Percentiles rank a stretch among this genome's conserved stretches.
These are phyloP conservation scores for Tuctoria greenei DNA, from an alignment of 176 grass and related monocot genomes.

Conservation along the genomic window DNA sequence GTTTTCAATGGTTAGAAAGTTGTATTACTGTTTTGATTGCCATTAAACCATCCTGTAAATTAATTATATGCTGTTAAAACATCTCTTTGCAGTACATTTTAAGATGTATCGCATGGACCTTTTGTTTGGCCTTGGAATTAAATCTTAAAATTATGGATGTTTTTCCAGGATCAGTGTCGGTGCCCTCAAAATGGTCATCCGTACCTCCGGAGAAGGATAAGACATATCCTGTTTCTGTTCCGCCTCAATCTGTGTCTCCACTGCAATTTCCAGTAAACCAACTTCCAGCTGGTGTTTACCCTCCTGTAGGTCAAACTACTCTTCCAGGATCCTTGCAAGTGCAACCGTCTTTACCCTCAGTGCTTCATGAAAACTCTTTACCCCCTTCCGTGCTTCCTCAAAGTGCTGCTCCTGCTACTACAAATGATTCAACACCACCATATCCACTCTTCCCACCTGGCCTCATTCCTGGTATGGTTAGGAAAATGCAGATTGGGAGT, in stretches of 20 bases:
- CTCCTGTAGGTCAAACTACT: constrained; percentile 43
- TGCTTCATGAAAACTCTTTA: too few relatives aligned
- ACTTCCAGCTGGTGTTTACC: constrained; percentile 43
- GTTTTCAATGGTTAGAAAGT: background rate
- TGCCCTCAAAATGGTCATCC: constrained; percentile 63
- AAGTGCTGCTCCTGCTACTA: constrained; percentile 19
- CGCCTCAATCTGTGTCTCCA: constrained; percentile 35
- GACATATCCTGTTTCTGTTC: constrained; percentile 39
- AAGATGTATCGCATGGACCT: background rate
- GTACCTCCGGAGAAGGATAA: constrained; percentile 51
- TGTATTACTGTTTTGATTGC: background rate
- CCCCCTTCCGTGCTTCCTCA: constrained; percentile 32
- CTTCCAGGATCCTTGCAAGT: constrained; percentile 54
- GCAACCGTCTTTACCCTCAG: constrained; percentile 33
- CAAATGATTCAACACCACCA: constrained; percentile 55
- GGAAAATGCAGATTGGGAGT: constrained; percentile 95
- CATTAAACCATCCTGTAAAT: background rate
- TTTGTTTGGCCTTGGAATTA: background rate
- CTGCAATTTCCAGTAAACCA: constrained; percentile 49
- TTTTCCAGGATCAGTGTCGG: constrained; percentile 57
- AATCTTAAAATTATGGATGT: constrained; percentile 5
- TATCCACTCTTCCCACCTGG: constrained; percentile 97
- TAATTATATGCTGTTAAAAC: background rate
- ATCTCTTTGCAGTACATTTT: background rate
- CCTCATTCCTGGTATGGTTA: constrained; percentile 95